These are phyloP conservation scores for Bacterosira constricta DNA, from an alignment of 108 stramenopile genomes.

Conservation along the genomic window DNA sequence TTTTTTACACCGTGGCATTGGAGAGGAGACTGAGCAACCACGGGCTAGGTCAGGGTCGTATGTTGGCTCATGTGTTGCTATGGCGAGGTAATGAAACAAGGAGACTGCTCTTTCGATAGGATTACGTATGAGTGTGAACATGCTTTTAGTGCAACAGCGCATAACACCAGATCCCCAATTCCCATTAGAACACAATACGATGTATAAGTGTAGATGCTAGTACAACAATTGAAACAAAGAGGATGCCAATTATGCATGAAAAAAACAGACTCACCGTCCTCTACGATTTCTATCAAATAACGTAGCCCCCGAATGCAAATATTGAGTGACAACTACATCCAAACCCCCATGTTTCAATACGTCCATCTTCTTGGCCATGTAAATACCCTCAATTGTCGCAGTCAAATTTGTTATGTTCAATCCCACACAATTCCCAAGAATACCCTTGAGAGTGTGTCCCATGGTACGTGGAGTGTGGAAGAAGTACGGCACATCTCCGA, in stretches of 20 bases:
- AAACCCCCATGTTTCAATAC: constrained; percentile 27
- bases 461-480: constrained; percentile 22
- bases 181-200: too few relatives aligned
- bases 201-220: neutral
- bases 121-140: constrained; percentile 20
- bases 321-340: constrained; percentile 32
- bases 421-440: constrained; percentile 17
- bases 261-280: constrained; percentile 15
- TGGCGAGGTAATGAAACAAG: constrained; percentile 12
- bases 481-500: constrained; percentile 14
- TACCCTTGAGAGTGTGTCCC: constrained; percentile 16
- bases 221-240: neutral
- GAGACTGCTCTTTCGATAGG: constrained; percentile 25
- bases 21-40: constrained; percentile 42
- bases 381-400: constrained; percentile 23
- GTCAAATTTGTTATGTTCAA: constrained; percentile 44
- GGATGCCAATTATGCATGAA: neutral
- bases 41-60: constrained; percentile 26
- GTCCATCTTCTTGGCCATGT: constrained; percentile 19
- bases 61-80: constrained; percentile 25
- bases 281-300: constrained; percentile 12
- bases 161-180: too few relatives aligned
- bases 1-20: constrained; percentile 23
- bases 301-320: constrained; percentile 22
- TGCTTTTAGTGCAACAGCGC: neutral